Conservation (phyloP, 2,329 filamentous ascomycete genomes). For the Xylariaceae sp. region DNA sequence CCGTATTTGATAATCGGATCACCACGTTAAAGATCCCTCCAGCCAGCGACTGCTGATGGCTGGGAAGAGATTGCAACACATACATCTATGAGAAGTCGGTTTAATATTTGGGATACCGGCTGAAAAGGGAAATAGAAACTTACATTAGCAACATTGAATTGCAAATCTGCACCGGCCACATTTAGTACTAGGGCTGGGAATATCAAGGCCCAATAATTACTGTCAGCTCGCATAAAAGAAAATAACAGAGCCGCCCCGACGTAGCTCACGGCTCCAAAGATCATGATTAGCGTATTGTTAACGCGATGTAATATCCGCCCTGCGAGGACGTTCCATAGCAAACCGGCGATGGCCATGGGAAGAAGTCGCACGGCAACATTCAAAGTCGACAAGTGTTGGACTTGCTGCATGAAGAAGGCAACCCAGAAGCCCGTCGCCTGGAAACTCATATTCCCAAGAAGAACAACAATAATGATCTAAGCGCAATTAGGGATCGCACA, state of each 20-base stretch:
- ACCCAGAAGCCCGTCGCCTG: conserved; percentile 67
- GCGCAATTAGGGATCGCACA: conserved; percentile 7
- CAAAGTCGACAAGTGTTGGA: conserved; percentile 60
- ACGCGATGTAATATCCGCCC: conserved; percentile 67
- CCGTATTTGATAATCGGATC: conserved; percentile 63
- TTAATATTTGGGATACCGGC: background rate
- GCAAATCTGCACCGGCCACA: conserved; percentile 71
- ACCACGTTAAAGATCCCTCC: conserved; percentile 74
- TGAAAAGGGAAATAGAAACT: conserved; percentile 35
- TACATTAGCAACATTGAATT: conserved; percentile 74
- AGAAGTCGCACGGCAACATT: conserved; percentile 68
- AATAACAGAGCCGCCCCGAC: conserved; percentile 56
- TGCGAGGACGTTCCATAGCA: conserved; percentile 68
- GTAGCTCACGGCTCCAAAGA: conserved; percentile 49
- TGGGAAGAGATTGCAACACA: conserved; percentile 69
- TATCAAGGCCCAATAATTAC: conserved; percentile 69
- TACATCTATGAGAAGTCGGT: conserved; percentile 60
- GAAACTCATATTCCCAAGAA: conserved; percentile 69
- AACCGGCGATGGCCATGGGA: conserved; percentile 68
- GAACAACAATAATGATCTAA: conserved; percentile 61
- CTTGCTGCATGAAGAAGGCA: conserved; percentile 68
- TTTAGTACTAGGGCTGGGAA: conserved; percentile 67
- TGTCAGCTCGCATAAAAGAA: conserved; percentile 60
- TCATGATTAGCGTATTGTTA: conserved; percentile 69
- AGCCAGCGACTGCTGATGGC: conserved; percentile 68